Base-by-base conservation (phyloP, 257 asterid genomes). In the Buddleja alternifolia region DNA sequence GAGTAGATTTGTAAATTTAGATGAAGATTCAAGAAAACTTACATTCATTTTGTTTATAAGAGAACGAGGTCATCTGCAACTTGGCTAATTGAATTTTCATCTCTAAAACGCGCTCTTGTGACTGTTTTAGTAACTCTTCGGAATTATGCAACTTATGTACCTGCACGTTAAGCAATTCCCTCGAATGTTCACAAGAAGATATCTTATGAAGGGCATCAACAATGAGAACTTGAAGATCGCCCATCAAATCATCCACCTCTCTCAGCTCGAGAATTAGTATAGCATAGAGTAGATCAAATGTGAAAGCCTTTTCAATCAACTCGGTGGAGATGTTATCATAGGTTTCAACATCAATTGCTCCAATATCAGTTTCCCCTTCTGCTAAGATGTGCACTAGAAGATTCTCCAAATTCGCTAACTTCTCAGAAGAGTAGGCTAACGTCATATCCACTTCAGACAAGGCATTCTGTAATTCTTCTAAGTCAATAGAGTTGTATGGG, bases 11-110 rank as follows among this genome's bases (percentile, higher is more conserved):
- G n/a, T 21, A 1, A 20, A 24, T 61, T 29, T 19, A 57, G 14
- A 19, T 59, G 48, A 47, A 55, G 47, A 55, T 25, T 67, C n/a
- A 29, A 12, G n/a, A 37, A 40, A 17, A 79, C 90, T 77, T 76
- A 85, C 97, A 81, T 71, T 84, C 93, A 60, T 85, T 80, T 64
- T 84, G 86, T 76, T 77, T 81, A 42, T 78, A 85, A 17, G 81
- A 68, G 55, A 84, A 70, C 7, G 99, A 93, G 70, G 85, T 77
- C 87, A 90, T 79, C 89, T 87, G 94, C 87, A 88, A 79, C 86
- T 88, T 93, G 50, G 92, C 86, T 58, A 90, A 75, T 66, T 84
- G 90, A 67, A 88, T 87, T 79, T 87, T 87, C 89, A 88, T 76
- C 79, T 81, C 89, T 76, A 88, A 69, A 70, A 90, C 56, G 32